Evolutionary conservation across 2,329 filamentous ascomycete species (phyloP), one percentile per base, ranked within the genome.

Genomic region (Sporothrix luriei): DNA sequence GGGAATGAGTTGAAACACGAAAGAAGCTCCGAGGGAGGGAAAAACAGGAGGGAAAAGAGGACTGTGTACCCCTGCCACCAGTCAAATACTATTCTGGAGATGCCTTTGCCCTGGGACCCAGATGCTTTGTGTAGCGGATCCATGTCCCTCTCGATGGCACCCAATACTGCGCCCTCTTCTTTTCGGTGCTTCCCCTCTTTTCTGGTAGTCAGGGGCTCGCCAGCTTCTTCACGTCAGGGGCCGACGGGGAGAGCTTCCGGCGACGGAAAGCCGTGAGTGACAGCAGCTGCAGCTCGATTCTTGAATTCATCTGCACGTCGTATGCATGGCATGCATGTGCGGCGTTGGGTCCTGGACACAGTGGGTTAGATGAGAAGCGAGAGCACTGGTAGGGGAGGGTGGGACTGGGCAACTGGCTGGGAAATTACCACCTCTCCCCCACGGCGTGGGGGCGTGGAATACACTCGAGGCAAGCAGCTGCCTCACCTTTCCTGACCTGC

Each of bases 371-470:
- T 11, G 24, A 54, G 38, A 62, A 62, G 21, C 57, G 38, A 62
- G 57, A 46, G 24, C n/a, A 46, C 33, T 16, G 38, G 5, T 2
- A 26, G n/a, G 24, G 51, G 51, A 54, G 51, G 21, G n/a, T 16
- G 24, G 21, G 14, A 26, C 51, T 16, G 29, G 26, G 52, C 55
- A 33, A 1, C 33, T 9, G 33, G 33, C 33, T 33, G 33, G 33
- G 40, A 43, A 11, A 43, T 13, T 16, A 43, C 4, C 40, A 16
- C 40, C 11, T 43, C 2, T 43, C 40, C 55, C 57, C 57, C 57
- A 62, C 57, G 57, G 6, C 57, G 57, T 62, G 57, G 57, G 55
- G 57, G 57, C 51, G 51, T 54, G 51, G 51, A 24, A 29, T 16
- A 21, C 48, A n/a, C 51, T 29, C 24, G 21, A 54, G 51, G 21